Evolutionary conservation across 768 basidiomycete species (phyloP), one percentile per base, ranked within the genome.

Genomic region (Leccinum disarticulatum): DNA sequence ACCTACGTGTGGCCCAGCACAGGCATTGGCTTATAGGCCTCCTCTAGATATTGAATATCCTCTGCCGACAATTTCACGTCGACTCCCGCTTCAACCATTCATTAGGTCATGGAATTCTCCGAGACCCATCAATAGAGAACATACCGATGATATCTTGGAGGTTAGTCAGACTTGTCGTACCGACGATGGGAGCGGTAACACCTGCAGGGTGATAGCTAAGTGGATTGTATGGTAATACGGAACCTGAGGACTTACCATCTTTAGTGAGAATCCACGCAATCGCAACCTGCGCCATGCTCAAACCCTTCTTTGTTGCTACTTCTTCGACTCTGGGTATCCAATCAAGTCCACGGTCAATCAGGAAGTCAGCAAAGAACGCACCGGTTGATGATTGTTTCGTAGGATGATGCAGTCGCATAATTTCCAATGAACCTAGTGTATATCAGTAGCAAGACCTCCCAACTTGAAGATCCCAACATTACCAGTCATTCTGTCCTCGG

Each of bases 21-120:
- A 11, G 70, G 46, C 61, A 73, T 73, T 6, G 83, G 76, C 48
- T 57, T 60, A 68, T 85, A 85, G 1, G 72, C 69, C 62, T 80
- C 77, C 51, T 77, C 77, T 52, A 86, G 72, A 49, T 73, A 76
- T 57, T 77, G 72, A 38, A 80, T 71, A 61, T 86, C 85, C 27
- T 84, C 84, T 15, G 70, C 68, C 0, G 77, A 77, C 59, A 86
- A 71, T 48, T 77, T 69, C 50, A 85, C 62, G 35, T 81, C 70
- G 47, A 81, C 67, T 1, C 69, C 70, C 54, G 57, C 77, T 77
- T 55, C 14, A 33, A 36, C 15, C 6, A 6, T 2, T 33, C 19
- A n/a, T 70, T 19, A 70, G 54, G 17, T 55, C 51, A 17, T 31
- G 13, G 4, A 36, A 46, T n/a, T 46, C 14, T 38, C 2, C 3